phyloP scores from a whole-genome alignment of 2,329 filamentous ascomycete species.

The Aureobasidium leucospermi region DNA sequence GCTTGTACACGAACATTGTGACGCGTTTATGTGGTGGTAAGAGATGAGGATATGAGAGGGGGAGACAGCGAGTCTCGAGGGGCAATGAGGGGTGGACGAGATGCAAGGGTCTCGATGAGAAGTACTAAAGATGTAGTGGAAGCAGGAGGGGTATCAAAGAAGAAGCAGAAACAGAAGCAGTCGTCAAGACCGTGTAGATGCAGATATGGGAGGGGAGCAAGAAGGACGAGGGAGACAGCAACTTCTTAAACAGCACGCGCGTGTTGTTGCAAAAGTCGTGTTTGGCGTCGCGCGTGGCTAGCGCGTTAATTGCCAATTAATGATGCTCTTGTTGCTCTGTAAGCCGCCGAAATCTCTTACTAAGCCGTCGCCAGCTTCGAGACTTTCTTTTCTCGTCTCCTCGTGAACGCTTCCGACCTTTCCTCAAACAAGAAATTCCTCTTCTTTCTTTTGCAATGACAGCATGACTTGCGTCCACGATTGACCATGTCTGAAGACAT shows the following conservation, averaged over 20 bases:
- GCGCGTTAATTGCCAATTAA: background rate
- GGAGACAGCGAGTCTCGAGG: constrained; percentile 9
- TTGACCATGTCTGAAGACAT: background rate
- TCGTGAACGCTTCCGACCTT: constrained; percentile 4
- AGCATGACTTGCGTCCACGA: background rate
- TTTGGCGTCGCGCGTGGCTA: background rate
- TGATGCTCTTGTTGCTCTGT: background rate
- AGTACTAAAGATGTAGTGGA: constrained; percentile 3
- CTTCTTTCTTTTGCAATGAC: background rate
- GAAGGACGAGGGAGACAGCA: background rate
- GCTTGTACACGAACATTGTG: constrained; percentile 57
- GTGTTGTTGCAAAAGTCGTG: background rate
- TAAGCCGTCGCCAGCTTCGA: background rate
- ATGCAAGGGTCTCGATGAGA: background rate
- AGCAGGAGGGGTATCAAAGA: constrained; percentile 12
- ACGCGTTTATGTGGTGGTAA: constrained; percentile 19
- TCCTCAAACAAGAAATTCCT: background rate
- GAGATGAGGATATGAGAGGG: background rate
- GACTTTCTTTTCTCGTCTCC: constrained; percentile 10
- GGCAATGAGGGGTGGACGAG: constrained; percentile 4
- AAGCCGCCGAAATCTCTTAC: background rate
- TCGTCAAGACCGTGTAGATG: constrained; percentile 8
- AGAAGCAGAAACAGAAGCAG: constrained; percentile 12
- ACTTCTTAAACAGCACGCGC: background rate
- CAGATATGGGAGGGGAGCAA: constrained; percentile 3